Evolutionary conservation across 1,284 basidiomycete genomes (phyloP), one percentile per base, ranked within the genome.

Genomic region (Volvariella surrecta): DNA sequence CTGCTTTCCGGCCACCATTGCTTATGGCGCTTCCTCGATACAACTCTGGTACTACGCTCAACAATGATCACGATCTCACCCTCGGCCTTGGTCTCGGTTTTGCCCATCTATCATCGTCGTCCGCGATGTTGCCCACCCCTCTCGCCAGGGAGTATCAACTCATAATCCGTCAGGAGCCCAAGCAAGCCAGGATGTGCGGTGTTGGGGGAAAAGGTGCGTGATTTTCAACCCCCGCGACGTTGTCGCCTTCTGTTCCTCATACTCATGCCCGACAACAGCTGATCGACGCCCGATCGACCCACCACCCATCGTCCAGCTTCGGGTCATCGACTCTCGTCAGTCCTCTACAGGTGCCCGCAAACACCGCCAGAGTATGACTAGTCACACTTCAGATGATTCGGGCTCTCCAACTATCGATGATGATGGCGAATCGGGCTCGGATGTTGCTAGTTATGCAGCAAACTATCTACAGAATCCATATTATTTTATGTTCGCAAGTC

Each of bases 251-350:
- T 39, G 44, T 37, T 44, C 30, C 45, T 45, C 37, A 24, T 40
- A 32, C 37, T 45, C 35, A 45, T 50, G 32, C 17, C 47, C 38
- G 34, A 35, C 34, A 35, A 35, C 61, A 91, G 90, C 90, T 47
- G 89, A 97, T 69, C 76, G 93, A 31, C 74, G 94, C 21, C 92
- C 94, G 2, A 91, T 98, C 57, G 92, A 97, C 68, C 94, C 95
- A 0, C 91, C 92, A 0, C 94, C 94, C 10, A 94, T 97, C 60
- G 82, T 97, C n/a, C 91, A 95, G 62, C 77, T 98, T 4, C 82
- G 87, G 43, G 89, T 97, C 45, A 74, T 89, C 52, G 87, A 89
- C 61, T 79, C 51, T 54, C 45, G 46, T 45, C 48, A 48, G 18
- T 32, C 40, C 47, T 35, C 49, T 16, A 31, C 30, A 13, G 39